Conservation (phyloP, 306 rosid species). For the Rosa lucieae region DNA sequence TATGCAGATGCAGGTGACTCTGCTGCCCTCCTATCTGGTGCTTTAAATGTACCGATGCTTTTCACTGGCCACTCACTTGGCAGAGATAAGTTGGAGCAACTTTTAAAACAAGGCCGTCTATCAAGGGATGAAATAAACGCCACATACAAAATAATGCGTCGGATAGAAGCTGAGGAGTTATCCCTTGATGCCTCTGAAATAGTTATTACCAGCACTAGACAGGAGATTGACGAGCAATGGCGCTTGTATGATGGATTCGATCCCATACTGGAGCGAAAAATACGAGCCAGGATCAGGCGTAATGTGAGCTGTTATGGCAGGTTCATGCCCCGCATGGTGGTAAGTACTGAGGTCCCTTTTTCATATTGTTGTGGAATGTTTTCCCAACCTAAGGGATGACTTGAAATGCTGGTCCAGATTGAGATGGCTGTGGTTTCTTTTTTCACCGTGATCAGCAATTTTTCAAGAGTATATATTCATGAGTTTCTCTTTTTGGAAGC, state of each 20-base stretch:
- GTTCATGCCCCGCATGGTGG: conserved; percentile 95
- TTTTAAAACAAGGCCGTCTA: conserved; percentile 73
- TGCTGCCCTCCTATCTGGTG: conserved; percentile 87
- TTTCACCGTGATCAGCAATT: conserved; percentile 14
- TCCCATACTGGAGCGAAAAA: conserved; percentile 91
- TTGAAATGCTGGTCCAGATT: neutral
- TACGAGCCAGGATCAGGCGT: conserved; percentile 94
- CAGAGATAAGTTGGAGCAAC: conserved; percentile 95
- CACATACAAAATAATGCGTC: conserved; percentile 94
- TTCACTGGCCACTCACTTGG: conserved; percentile 99
- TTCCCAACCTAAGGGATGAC: neutral
- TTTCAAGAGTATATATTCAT: conserved; percentile 18
- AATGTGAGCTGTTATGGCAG: conserved; percentile 98
- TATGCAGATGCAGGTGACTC: conserved; percentile 99
- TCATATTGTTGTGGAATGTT: conserved; percentile 7
- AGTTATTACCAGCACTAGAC: conserved; percentile 89
- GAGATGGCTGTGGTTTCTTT: neutral
- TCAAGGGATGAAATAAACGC: conserved; percentile 84
- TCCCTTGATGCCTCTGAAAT: conserved; percentile 92
- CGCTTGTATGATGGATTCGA: conserved; percentile 96
- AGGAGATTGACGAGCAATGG: conserved; percentile 98
- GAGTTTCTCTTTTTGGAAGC: conserved; percentile 22
- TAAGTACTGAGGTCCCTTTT: conserved; percentile 41
- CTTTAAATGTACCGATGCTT: conserved; percentile 92
- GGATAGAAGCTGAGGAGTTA: conserved; percentile 95